Base-by-base conservation (phyloP, 1,139 yeast genomes). In the Debaryomyces nepalensis region DNA sequence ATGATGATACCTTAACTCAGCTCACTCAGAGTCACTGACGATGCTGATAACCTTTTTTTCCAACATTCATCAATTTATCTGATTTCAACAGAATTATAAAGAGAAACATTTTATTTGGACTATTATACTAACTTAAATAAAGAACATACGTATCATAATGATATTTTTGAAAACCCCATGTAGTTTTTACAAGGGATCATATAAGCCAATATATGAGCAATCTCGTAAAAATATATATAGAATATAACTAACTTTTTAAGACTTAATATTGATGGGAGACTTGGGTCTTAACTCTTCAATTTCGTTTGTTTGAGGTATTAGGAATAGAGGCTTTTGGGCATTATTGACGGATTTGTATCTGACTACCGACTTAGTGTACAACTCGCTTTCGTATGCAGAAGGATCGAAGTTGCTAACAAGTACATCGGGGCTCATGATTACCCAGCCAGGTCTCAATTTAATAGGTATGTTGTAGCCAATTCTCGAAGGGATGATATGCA, bases 371-470 rank as follows among this genome's bases (percentile, higher is more conserved):
- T 64, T 69, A 5, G 57, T 42, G 41, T 58, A 54, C 40, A 73
- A 52, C 37, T 72, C 73, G 29, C 60, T 52, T 39, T 63, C 64
- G 53, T 70, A 73, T 19, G 50, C 52, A 4, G 37, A 44, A 1
- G 75, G 71, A 40, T 61, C 57, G 46, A 91, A 88, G 58, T 88
- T 88, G 58, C 88, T 79, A 26, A 87, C 57, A 50, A 87, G 61
- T 3, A 86, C 80, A 62, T 90, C 96, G 0, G 97, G 97, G 50
- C 93, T 79, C 76, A 87, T 73, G 11, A 89, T 77, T 3, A 89
- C 95, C 98, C 98, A 91, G 2, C 98, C 97, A 2, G 82, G 84
- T 52, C 97, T 79, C 47, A 82, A 66, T 45, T 79, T 76, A 3
- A 89, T 84, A 0, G 93, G 91, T 33, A 73, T 71, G 38, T 76